Evolutionary conservation across 2,329 filamentous ascomycete genomes (phyloP).

Genomic region (Botryotinia calthae): DNA sequence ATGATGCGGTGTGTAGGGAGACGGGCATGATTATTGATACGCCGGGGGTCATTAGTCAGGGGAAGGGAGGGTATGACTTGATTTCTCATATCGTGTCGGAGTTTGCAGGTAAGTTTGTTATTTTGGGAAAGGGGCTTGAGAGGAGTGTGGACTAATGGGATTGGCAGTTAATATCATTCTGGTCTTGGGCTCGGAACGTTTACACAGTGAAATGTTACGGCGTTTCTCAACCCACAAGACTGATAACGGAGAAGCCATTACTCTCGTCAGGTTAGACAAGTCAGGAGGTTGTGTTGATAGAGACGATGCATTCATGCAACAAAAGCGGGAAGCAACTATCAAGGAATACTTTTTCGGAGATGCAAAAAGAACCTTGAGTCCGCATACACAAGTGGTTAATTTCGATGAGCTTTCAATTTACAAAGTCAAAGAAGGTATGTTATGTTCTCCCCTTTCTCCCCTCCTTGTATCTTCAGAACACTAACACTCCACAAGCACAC

Average conservation of each 20-base stretch:
- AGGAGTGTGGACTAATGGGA: not conserved
- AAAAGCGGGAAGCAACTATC: constrained; percentile 71
- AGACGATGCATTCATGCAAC: constrained; percentile 70
- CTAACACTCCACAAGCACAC: constrained; percentile 30
- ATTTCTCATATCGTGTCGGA: constrained; percentile 76
- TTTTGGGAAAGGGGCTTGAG: not conserved
- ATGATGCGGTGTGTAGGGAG: constrained; percentile 67
- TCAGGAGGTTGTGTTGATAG: constrained; percentile 82
- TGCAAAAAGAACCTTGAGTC: constrained; percentile 71
- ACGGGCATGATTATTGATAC: constrained; percentile 86
- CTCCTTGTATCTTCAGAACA: not conserved
- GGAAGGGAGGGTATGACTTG: constrained; percentile 68
- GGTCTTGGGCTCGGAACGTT: constrained; percentile 73
- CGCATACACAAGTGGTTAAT: constrained; percentile 81
- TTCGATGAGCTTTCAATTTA: constrained; percentile 74
- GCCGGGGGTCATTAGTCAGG: constrained; percentile 65
- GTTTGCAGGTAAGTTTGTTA: constrained; percentile 51
- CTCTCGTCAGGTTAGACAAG: constrained; percentile 75
- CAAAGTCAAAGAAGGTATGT: constrained; percentile 58
- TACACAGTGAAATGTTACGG: constrained; percentile 71
- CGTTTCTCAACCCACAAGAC: constrained; percentile 60
- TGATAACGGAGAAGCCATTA: constrained; percentile 63
- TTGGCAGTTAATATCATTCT: constrained; percentile 70
- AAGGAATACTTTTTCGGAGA: constrained; percentile 95
- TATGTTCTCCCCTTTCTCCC: not conserved